Conservation (phyloP, 2,329 filamentous ascomycete genomes). For the Purpureocillium takamizusanense region DNA sequence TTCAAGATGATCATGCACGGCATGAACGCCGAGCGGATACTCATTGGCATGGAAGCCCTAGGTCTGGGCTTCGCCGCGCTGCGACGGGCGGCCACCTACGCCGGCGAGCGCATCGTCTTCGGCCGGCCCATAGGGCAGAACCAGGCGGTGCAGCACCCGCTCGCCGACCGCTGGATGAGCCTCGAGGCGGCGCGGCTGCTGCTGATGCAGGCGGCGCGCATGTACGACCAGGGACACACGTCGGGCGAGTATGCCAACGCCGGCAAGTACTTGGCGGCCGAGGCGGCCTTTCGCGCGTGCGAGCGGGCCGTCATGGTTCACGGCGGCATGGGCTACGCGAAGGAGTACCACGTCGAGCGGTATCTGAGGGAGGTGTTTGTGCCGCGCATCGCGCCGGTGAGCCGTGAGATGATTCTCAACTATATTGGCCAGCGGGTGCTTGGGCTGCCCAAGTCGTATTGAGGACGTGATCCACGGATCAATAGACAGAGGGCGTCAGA, state of each 20-base stretch:
- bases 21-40: conserved; percentile 71
- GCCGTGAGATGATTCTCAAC: conserved; percentile 68
- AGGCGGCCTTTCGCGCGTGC: conserved; percentile 53
- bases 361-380: conserved; percentile 57
- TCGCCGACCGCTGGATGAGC: conserved; percentile 56
- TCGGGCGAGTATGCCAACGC: conserved; percentile 62
- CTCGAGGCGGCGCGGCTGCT: conserved; percentile 57
- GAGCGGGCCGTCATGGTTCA: conserved; percentile 50
- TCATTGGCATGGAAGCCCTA: conserved; percentile 70
- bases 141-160: conserved; percentile 55
- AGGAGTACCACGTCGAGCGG: conserved; percentile 56
- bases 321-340: conserved; percentile 57
- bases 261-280: conserved; percentile 43
- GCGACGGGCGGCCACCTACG: conserved; percentile 54
- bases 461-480: too few species aligned
- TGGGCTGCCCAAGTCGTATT: conserved; percentile 34
- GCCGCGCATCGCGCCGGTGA: conserved; percentile 55
- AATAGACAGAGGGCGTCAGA: too few species aligned
- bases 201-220: conserved; percentile 54
- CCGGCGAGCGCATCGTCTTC: conserved; percentile 57
- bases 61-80: conserved; percentile 69
- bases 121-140: conserved; percentile 56
- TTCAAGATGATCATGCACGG: conserved; percentile 74
- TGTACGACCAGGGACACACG: conserved; percentile 49
- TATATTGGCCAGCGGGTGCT: conserved; percentile 61